Base-by-base conservation (phyloP, 495 filamentous ascomycete genomes). In the Aspergillus homomorphus region DNA sequence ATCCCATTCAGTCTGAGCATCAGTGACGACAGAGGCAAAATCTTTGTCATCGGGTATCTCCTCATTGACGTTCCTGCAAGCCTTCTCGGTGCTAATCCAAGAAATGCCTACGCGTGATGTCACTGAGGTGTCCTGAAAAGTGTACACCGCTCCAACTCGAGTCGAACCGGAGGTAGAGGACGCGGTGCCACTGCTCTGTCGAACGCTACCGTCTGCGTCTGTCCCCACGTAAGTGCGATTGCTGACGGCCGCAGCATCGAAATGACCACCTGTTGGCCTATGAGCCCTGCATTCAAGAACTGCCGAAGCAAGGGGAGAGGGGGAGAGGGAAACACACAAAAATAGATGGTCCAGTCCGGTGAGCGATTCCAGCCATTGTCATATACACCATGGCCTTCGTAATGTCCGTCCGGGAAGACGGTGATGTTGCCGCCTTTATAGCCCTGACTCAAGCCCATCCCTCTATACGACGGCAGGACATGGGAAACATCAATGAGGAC, bases 401-500 rank as follows among this genome's bases (percentile, higher is more conserved):
- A 90, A 53, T 79, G 81, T 19, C 83, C 80, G 51, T 81, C 76
- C 0, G 48, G 42, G 49, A 68, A 71, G 16, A 85, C 72, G 12
- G 71, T 77, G 52, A 90, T 79, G 41, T 78, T 79, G 0, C 87
- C 87, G n/a, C 83, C 82, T 19, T 84, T 73, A 69, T 89, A 90
- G n/a, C 77, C 73, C 66, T 90, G 87, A 24, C 82, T 79, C 48
- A 84, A 73, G 0, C 83, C 83, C 53, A 80, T 67, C 3, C 83
- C 83, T 8, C 85, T 70, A 48, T 77, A 86, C 2, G 83, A 86
- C 22, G 84, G 81, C 45, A 90, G 72, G 21, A 89, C 81, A 69
- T 91, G 87, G 6, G 86, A 88, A 15, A 90, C 81, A 69, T 91
- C 87, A 19, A 91, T 80, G 16, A 90, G 69, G 43, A 91, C 62